Evolutionary conservation across 495 filamentous ascomycete species (phyloP).

Genomic region (Penicillium mononematosum): DNA sequence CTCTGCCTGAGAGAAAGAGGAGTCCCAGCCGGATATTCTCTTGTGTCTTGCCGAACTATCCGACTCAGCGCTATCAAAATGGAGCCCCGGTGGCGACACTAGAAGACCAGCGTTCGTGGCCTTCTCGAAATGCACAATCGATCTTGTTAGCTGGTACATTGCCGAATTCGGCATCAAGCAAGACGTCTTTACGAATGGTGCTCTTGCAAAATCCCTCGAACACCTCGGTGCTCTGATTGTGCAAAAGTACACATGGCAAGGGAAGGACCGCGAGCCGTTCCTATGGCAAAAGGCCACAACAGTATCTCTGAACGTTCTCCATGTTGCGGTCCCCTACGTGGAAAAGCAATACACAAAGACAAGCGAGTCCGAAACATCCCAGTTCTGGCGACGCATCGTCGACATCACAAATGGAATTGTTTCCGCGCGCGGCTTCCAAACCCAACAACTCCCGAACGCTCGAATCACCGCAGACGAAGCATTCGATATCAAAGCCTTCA

Average conservation of each 20-base stretch:
- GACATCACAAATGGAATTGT: slow-evolving; percentile 43
- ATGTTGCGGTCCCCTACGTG: slow-evolving; percentile 63
- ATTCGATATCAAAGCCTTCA: slow-evolving; percentile 79
- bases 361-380: slow-evolving; percentile 30
- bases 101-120: slow-evolving; percentile 76
- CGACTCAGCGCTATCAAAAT: slow-evolving; percentile 57
- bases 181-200: slow-evolving; percentile 64
- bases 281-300: slow-evolving; percentile 80
- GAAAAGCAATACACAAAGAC: slow-evolving; percentile 43
- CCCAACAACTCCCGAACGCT: slow-evolving; percentile 26
- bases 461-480: slow-evolving; percentile 52
- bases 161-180: slow-evolving; percentile 58
- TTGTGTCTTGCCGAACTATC: slow-evolving; percentile 66
- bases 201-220: slow-evolving; percentile 57
- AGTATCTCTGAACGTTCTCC: slow-evolving; percentile 64
- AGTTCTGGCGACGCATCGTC: slow-evolving; percentile 45
- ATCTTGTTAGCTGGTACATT: slow-evolving; percentile 63
- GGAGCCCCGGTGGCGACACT: slow-evolving; percentile 34
- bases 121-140: slow-evolving; percentile 75
- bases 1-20: slow-evolving; percentile 67
- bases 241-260: slow-evolving; percentile 71
- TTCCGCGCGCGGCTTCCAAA: slow-evolving; percentile 37
- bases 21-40: slow-evolving; percentile 66
- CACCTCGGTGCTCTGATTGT: slow-evolving; percentile 66
- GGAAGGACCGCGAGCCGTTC: slow-evolving; percentile 55